Base-by-base conservation (phyloP, 257 asterid species). In the Jasminum sambac region DNA sequence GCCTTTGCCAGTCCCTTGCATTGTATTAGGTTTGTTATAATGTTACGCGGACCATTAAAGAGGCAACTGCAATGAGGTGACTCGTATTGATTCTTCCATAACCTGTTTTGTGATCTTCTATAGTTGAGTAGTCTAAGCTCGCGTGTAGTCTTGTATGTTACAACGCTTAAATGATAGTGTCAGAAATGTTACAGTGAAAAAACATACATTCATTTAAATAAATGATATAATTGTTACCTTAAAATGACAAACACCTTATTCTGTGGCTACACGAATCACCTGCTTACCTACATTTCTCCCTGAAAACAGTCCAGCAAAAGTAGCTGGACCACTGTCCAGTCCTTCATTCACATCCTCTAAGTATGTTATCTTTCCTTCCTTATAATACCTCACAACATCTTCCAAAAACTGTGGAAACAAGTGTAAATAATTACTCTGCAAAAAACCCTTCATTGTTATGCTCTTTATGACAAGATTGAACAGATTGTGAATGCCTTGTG, bases 271-370 rank as follows among this genome's bases (percentile, higher is more conserved):
- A 77, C 86, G 69, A 12, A 87, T 73, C 5, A 87, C 85, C 55
- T 87, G 90, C 58, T 87, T 87, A 55, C 93, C 93, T 5, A 87
- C 44, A 63, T 87, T 87, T 72, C 79, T 63, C 17, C 93, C 93
- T 48, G 88, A 75, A 79, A 87, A 87, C 59, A 87, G 70, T 14
- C 83, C 93, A 66, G 83, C 88, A 72, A 87, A 79, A 21, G 93
- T 85, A 76, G 80, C 46, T 50, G 93, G 88, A 11, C 76, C 88
- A 71, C 81, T 83, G 71, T 87, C 90, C 78, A 87, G 67, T 7
- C 93, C 90, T 12, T 85, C 79, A 38, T 52, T 75, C 85, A 69
- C 76, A 68, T 87, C 90, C 63, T 87, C 93, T 37, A 87, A 60
- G 73, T 87, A 87, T 2, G 69, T 74, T 34, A 87, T 84, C 85